Base-by-base conservation (phyloP, 495 filamentous ascomycete species). In the Aspergillus campestris region DNA sequence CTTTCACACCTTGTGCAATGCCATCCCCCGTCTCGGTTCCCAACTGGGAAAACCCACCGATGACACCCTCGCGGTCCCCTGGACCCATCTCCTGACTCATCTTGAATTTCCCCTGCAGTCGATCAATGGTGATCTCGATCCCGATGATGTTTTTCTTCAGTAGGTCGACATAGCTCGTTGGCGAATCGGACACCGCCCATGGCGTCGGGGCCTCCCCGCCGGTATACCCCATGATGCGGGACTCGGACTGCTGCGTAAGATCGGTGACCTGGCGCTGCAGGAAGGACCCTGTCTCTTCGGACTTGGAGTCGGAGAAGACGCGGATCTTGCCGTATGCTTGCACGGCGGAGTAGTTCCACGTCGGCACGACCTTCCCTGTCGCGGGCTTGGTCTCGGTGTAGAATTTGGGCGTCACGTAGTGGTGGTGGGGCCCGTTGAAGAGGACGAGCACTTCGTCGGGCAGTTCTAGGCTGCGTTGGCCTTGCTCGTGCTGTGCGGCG, bases 331-430 rank as follows among this genome's bases (percentile, higher is more conserved):
- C 77, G 51, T 80, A 80, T 6, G 65, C 72, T 42, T 80, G 75
- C 0, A 69, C 77, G 8, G 76, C 77, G 1, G 74, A 57, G 48
- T 81, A 82, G 52, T 80, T 75, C 79, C 79, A 82, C 5, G 79
- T 82, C 1, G 77, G 77, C 3, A 78, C 78, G 1, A 81, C 76
- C 48, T 80, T 82, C 5, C 67, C 75, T 0, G 70, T 76, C 3
- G 41, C 54, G 1, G 72, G 75, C 49, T 81, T 81, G 7, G 77
- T 77, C 48, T 75, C 69, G 8, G 58, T 65, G 58, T 80, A 82
- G 59, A 79, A 80, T 35, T 79, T 73, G 7, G 79, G 78, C 8
- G 77, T 77, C 31, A 82, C 69, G 49, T 82, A 82, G 56, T 76
- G 70, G 30, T 79, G 66, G 1, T 60, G 49, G 0, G 70, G 58